Percentiles rank a stretch among this genome's conserved stretches.
phyloP scores from a whole-genome alignment of 305 asterid genomes.

The Vinca major region DNA sequence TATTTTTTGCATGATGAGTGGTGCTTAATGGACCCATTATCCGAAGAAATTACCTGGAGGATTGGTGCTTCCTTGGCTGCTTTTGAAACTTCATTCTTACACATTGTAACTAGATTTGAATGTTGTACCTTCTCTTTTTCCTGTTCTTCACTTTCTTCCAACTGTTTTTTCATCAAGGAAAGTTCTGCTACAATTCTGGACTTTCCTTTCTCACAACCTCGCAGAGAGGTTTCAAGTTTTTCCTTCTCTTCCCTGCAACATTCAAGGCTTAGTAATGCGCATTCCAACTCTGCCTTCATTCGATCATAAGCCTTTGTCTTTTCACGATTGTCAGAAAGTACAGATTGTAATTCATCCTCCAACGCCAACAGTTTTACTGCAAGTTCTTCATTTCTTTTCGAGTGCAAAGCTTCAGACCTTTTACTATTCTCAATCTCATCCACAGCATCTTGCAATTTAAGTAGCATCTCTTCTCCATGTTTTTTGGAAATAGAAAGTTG shows the following conservation, averaged over 20 bases:
- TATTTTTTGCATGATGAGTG: background rate
- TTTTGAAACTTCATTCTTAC: conserved; percentile 25
- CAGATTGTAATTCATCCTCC: conserved; percentile 57
- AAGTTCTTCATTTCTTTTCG: conserved; percentile 72
- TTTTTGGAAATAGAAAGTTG: conserved; percentile 68
- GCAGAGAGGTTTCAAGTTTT: conserved; percentile 49
- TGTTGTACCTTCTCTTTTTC: conserved; percentile 16
- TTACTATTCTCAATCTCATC: conserved; percentile 78
- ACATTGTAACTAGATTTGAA: conserved; percentile 12
- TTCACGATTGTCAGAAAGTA: conserved; percentile 69
- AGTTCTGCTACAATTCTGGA: conserved; percentile 44
- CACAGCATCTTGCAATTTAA: conserved; percentile 83
- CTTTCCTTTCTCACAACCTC: conserved; percentile 49
- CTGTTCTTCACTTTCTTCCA: conserved; percentile 24
- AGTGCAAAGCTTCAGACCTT: conserved; percentile 75
- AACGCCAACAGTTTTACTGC: conserved; percentile 49
- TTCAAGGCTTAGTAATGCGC: conserved; percentile 81
- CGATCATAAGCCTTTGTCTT: conserved; percentile 60
- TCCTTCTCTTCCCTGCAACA: conserved; percentile 98
- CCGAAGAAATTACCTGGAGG: conserved; percentile 32
- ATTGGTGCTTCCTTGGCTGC: conserved; percentile 19
- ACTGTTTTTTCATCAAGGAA: conserved; percentile 34
- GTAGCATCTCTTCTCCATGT: conserved; percentile 93
- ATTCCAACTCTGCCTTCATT: conserved; percentile 76
- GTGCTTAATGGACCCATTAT: background rate